Conservation (phyloP, 2,329 filamentous ascomycete genomes). For the Nigrograna mackinnonii region DNA sequence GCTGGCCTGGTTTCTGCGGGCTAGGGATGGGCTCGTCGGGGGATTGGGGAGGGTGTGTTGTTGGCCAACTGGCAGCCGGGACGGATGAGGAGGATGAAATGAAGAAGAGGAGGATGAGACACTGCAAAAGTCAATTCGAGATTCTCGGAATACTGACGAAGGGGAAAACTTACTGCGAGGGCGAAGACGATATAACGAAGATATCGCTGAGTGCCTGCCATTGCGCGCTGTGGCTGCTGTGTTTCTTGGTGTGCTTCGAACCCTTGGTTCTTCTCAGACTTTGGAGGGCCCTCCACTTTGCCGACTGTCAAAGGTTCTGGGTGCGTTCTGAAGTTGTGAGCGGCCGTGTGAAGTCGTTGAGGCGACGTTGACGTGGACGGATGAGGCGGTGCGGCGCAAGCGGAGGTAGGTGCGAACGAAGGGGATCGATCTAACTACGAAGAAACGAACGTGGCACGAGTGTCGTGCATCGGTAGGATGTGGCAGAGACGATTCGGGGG, state of each 20-base stretch:
- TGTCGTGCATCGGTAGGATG: no score
- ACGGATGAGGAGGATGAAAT: slow-evolving; percentile 66
- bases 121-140: slow-evolving; percentile 41
- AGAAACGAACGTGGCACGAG: not conserved
- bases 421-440: not conserved
- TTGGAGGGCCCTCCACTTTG: slow-evolving; percentile 31
- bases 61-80: slow-evolving; percentile 38
- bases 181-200: slow-evolving; percentile 76
- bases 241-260: slow-evolving; percentile 10
- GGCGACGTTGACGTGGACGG: slow-evolving; percentile 17
- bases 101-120: slow-evolving; percentile 78
- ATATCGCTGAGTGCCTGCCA: slow-evolving; percentile 74
- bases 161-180: slow-evolving; percentile 69
- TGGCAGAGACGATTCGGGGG: no score
- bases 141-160: not conserved
- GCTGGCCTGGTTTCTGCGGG: slow-evolving; percentile 12
- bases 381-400: slow-evolving; percentile 3
- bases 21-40: slow-evolving; percentile 9
- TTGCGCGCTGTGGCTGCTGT: slow-evolving; percentile 57
- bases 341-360: slow-evolving; percentile 8
- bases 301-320: slow-evolving; percentile 14
- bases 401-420: slow-evolving; percentile 1
- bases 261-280: slow-evolving; percentile 22
- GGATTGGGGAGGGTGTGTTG: slow-evolving; percentile 8
- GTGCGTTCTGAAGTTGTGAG: slow-evolving; percentile 5